Evolutionary conservation across 768 basidiomycete genomes (phyloP), one percentile per base, ranked within the genome.

Genomic region (Russula earlei): DNA sequence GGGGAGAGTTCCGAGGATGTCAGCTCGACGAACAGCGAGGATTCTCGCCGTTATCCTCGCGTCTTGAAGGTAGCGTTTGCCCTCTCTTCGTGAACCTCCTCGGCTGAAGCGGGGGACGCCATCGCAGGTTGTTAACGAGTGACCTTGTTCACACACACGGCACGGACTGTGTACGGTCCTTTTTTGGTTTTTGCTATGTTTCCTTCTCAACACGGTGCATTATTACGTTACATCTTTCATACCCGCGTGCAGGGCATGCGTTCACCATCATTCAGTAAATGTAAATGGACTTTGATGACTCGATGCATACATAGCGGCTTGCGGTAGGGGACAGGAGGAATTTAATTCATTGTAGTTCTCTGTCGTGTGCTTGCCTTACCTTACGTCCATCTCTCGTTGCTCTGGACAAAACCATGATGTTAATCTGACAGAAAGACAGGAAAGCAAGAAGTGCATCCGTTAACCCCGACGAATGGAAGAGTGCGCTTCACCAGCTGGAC

Each of bases 51-150:
- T 19, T 7, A 31, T 19, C 19, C 29, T 12, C 45, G 45, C 5
- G 0, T 33, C 4, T 33, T 47, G 6, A 63, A 62, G 56, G 64
- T 65, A 40, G 49, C 49, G 1, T 10, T 10, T 45, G 1, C n/a
- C 17, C 12, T 14, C 15, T 47, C 33, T 19, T 48, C 12, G 31
- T n/a, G 20, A 31, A 33, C 3, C 17, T 29, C 27, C 2, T 27
- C 25, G 10, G n/a, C 11, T 20, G 6, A 40, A n/a, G 17, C 17
- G 12, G 22, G 17, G 24, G 17, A 11, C 36, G 9, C 11, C 7
- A 14, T 19, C 40, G n/a, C 48, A 64, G 61, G 52, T 57, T 36
- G 52, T 63, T 31, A 60, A 60, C 33, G 38, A 29, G 20, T 62
- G 44, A 55, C 33, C 9, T n/a, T 31, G 12, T 43, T 42, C 20